Evolutionary conservation across 305 asterid genomes (phyloP).

Genomic region (Fraxinus floribunda): DNA sequence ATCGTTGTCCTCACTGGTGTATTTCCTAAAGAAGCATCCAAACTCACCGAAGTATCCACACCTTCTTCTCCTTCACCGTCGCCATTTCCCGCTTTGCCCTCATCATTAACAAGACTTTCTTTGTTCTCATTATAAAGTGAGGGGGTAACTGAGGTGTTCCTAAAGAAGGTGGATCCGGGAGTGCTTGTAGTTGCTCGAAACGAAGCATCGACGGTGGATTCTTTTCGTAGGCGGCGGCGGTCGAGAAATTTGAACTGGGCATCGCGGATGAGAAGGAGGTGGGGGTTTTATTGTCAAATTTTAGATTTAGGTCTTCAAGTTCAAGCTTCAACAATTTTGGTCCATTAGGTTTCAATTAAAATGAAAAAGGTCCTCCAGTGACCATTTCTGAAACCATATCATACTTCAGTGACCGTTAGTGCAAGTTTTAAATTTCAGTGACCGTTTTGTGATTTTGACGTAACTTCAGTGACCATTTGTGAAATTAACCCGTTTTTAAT

Average conservation of each 20-base stretch:
- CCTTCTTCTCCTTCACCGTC: slow-evolving; percentile 39
- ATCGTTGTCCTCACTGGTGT: slow-evolving; percentile 94
- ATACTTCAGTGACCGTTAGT: no score
- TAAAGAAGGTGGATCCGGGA: slow-evolving; percentile 67
- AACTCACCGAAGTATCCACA: slow-evolving; percentile 51
- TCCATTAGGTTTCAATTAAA: no score
- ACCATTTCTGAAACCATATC: no score
- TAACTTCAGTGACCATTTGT: no score
- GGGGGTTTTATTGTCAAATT: no score
- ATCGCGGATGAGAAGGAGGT: slow-evolving; percentile 47
- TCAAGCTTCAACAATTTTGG: no score
- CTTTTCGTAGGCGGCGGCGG: slow-evolving; percentile 62
- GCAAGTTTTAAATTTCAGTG: no score
- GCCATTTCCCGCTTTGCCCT: slow-evolving; percentile 5
- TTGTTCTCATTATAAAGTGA: slow-evolving; percentile 32
- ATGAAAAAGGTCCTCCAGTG: no score
- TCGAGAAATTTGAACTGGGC: slow-evolving; percentile 86
- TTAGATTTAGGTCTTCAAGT: no score
- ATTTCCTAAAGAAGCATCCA: slow-evolving; percentile 74
- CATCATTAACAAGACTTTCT: slow-evolving; percentile 28
- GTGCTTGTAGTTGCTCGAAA: slow-evolving; percentile 41
- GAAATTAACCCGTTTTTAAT: no score
- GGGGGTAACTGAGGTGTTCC: slow-evolving; percentile 55
- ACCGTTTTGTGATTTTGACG: no score
- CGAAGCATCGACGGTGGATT: slow-evolving; percentile 22